Conservation (phyloP, 202 grass and related monocot genomes). For the Saccharum hybrid region DNA sequence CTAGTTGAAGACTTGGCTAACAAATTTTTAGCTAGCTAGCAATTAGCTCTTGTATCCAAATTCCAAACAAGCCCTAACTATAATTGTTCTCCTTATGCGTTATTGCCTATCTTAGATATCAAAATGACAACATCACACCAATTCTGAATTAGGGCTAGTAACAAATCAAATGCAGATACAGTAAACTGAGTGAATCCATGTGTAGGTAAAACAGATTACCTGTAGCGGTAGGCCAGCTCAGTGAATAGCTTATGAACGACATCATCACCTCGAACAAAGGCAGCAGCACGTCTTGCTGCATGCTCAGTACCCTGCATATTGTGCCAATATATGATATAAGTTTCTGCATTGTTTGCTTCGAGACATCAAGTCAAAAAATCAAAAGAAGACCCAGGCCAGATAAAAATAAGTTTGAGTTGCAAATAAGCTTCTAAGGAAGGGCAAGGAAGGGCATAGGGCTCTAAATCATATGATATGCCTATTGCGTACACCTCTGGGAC, state of each 20-base stretch:
- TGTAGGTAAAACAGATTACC: slow-evolving; percentile 47
- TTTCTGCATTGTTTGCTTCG: background rate
- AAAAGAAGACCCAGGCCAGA: background rate
- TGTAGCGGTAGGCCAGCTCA: slow-evolving; percentile 89
- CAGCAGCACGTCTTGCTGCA: slow-evolving; percentile 74
- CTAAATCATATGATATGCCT: background rate
- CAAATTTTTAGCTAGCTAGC: background rate
- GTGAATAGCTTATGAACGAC: slow-evolving; percentile 97
- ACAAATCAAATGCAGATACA: background rate
- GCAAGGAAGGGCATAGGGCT: no score
- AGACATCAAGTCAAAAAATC: slow-evolving; percentile 10
- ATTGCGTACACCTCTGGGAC: background rate
- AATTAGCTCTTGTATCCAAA: background rate
- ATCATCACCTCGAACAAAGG: slow-evolving; percentile 96
- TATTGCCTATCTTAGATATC: background rate
- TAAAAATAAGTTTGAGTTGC: background rate
- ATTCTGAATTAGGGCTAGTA: background rate
- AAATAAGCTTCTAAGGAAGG: background rate
- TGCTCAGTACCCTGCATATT: slow-evolving; percentile 73
- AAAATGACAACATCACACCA: background rate
- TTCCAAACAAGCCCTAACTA: no score
- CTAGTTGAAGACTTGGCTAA: background rate
- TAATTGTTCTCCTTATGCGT: background rate
- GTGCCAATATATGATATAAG: slow-evolving; percentile 28
- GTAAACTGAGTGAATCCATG: background rate